These are phyloP conservation scores for Candida hispaniensis DNA, from an alignment of 805 yeast species.

Conservation along the genomic window DNA sequence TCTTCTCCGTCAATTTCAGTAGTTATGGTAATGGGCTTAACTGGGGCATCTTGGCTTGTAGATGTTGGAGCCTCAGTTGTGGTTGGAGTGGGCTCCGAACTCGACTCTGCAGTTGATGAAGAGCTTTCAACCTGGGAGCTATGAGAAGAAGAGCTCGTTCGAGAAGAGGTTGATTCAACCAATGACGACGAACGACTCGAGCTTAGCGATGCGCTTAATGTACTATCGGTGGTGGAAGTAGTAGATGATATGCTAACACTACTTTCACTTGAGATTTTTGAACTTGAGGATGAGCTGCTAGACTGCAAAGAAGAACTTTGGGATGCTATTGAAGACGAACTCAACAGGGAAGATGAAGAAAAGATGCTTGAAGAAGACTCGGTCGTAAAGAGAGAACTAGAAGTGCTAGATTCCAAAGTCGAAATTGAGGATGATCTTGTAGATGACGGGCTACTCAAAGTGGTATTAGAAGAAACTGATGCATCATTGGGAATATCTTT, in stretches of 20 bases:
- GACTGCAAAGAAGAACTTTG: background rate
- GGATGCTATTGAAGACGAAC: background rate
- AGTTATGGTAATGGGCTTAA: background rate
- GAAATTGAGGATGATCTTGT: no score
- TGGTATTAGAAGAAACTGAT: no score
- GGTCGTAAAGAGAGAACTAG: no score
- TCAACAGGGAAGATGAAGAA: no score
- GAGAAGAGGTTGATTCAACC: background rate
- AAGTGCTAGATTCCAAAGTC: no score
- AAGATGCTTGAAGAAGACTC: no score
- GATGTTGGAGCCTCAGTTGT: conserved; percentile 6
- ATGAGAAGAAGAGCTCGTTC: conserved; percentile 1
- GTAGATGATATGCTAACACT: conserved; percentile 1
- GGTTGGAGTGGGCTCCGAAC: conserved; percentile 2
- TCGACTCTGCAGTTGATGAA: background rate
- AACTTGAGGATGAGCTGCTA: background rate
- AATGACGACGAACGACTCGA: background rate
- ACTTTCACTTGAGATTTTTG: no score
- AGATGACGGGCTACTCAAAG: no score
- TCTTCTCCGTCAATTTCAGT: conserved; percentile 7
- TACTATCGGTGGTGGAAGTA: background rate
- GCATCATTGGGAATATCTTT: no score
- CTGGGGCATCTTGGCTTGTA: no score
- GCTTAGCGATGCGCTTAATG: background rate
- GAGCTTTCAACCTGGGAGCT: background rate